Conservation (phyloP, 2,329 filamentous ascomycete genomes). For the Colletotrichum chrysophilum region DNA sequence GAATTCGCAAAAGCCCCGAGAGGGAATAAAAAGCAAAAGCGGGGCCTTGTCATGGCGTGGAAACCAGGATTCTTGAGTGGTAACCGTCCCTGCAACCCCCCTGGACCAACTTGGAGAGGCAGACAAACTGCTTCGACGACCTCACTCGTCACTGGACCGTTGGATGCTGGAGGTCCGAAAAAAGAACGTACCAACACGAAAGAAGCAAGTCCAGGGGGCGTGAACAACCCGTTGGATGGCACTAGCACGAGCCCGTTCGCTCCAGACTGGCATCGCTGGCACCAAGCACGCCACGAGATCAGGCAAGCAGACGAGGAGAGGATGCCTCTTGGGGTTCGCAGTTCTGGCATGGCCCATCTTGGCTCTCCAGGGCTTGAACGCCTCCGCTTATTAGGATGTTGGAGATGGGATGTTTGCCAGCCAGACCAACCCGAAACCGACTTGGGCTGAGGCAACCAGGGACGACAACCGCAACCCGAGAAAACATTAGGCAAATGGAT, state of each 20-base stretch:
- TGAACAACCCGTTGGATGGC: slow-evolving; percentile 1
- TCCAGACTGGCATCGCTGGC: background rate
- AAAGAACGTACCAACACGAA: background rate
- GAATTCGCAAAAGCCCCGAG: slow-evolving; percentile 17
- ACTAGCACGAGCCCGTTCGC: background rate
- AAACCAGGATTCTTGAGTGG: background rate
- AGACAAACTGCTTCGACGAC: background rate
- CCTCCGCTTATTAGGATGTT: background rate
- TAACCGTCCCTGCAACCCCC: background rate
- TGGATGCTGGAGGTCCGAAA: background rate
- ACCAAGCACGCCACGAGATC: background rate
- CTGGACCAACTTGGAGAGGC: background rate
- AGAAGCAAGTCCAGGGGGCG: slow-evolving; percentile 7
- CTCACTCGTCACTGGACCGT: background rate
- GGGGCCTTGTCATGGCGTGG: background rate
- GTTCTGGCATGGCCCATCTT: background rate
- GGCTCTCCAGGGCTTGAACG: slow-evolving; percentile 1
- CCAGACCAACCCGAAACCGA: background rate
- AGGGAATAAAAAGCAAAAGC: slow-evolving; percentile 5
- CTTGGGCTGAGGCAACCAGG: background rate
- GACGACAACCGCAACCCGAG: background rate
- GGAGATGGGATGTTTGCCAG: background rate
- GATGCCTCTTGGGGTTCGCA: background rate
- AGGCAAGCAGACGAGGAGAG: background rate
- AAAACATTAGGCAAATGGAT: background rate